Evolutionary conservation across 768 basidiomycete genomes (phyloP).

Genomic region (Fomitopsis serialis): DNA sequence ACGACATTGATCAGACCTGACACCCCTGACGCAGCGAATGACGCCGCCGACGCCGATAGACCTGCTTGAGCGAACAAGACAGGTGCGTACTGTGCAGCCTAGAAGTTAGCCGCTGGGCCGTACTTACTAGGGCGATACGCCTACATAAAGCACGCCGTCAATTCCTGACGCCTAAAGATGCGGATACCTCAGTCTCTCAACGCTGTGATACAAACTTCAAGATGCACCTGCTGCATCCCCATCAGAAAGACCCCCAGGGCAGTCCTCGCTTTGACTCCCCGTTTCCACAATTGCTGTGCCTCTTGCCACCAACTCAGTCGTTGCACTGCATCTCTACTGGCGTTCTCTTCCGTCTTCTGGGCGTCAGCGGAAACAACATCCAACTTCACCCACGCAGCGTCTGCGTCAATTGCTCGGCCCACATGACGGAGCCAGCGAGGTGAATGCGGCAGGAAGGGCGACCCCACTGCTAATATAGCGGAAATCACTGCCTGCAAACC

Average conservation of each 20-base stretch:
- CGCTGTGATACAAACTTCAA: too few relatives aligned
- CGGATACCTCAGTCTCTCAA: background rate
- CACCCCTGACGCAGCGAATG: conserved; percentile 46
- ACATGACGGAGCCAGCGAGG: conserved; percentile 37
- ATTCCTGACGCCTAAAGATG: conserved; percentile 26
- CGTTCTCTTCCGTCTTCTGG: conserved; percentile 24
- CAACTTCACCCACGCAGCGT: conserved; percentile 19
- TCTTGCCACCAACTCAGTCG: conserved; percentile 8
- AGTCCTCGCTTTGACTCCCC: conserved; percentile 28
- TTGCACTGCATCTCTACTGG: conserved; percentile 13
- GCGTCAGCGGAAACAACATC: conserved; percentile 20
- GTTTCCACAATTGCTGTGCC: conserved; percentile 20
- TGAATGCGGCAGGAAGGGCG: conserved; percentile 32
- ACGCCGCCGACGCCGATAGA: conserved; percentile 39
- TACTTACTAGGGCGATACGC: conserved; percentile 5
- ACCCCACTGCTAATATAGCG: conserved; percentile 23
- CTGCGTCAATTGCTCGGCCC: conserved; percentile 30
- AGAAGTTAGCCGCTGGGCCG: background rate
- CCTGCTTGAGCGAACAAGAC: conserved; percentile 45
- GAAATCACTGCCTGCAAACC: conserved; percentile 28
- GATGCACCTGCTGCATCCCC: conserved; percentile 36
- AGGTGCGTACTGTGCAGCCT: conserved; percentile 33
- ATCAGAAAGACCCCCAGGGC: conserved; percentile 37
- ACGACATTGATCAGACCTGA: conserved; percentile 40
- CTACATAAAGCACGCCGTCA: conserved; percentile 29